Base-by-base conservation (phyloP, 768 basidiomycete genomes). In the Naganishia antarctica region DNA sequence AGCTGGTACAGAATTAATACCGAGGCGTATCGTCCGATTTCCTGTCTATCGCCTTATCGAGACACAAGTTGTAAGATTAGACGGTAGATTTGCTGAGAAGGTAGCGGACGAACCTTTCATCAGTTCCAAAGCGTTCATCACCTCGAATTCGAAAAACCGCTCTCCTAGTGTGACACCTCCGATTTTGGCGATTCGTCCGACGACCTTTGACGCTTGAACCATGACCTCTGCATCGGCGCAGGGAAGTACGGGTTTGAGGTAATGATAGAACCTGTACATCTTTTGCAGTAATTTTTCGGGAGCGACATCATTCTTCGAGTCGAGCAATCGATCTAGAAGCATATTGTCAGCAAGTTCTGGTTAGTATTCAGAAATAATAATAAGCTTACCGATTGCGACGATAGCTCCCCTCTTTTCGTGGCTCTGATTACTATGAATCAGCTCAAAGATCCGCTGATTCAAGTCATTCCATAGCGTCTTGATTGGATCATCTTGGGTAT, bases 1-100 rank as follows among this genome's bases (percentile, higher is more conserved):
- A 99, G 82, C 77, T 96, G 93, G 78, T 93, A 93, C 41, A 98
- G 78, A 51, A 97, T 89, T 60, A 98, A 84, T 1, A 97, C 92
- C 0, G 92, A 93, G 0, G 91, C 91, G 78, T 96, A 94, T 61
- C 94, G 84, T 1, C 88, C 86, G 28, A 87, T 83, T 74, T 97
- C 94, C 63, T 82, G 82, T 66, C 84, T 83, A 67, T 86, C 86
- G 76, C 89, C 89, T 57, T 34, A 12, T 21, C 8, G 34, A 31
- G 58, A 18, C 2, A 34, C 32, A 3, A 34, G 31, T 8, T 28
- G 18, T 28, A 8, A 51, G 31, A 34, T 15, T 18, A 15, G 8
- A 16, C 37, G 7, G 37, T 7, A 18, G n/a, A 23, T 40, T 23
- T 21, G n/a, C n/a, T 11, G 21, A 13, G 7, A 40, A 15, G 16